A percentile compares a stretch with the other conserved stretches of the same genome.
These are phyloP conservation scores for Podospora comata DNA, from an alignment of 495 filamentous ascomycete genomes.

Conservation along the genomic window DNA sequence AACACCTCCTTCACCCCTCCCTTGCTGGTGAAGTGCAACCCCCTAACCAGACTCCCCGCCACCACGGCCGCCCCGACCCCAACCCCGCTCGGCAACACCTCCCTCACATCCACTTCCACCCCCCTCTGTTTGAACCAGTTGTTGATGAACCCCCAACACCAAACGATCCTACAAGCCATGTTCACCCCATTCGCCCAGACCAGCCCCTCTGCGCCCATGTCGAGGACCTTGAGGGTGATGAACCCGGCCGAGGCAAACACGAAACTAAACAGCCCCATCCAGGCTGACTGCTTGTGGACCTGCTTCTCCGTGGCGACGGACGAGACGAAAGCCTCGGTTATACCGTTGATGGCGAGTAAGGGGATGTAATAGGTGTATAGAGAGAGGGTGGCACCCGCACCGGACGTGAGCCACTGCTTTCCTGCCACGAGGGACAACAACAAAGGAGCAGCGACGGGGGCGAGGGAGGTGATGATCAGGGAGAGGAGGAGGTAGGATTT, in stretches of 20 bases:
- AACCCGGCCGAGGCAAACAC: conserved; percentile 71
- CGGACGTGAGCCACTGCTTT: conserved; percentile 62
- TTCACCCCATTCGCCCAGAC: conserved; percentile 84
- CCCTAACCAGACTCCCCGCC: conserved; percentile 22
- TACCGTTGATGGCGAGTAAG: conserved; percentile 84
- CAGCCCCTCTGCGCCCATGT: conserved; percentile 71
- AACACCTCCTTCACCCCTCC: conserved; percentile 31
- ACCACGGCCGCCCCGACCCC: conserved; percentile 27
- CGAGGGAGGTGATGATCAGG: conserved; percentile 60
- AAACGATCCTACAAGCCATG: conserved; percentile 76
- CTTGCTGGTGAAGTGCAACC: neutral
- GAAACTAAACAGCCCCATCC: conserved; percentile 76
- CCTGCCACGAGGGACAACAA: conserved; percentile 73
- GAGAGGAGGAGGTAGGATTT: conserved; percentile 66
- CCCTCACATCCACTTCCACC: conserved; percentile 26
- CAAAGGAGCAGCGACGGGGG: conserved; percentile 67
- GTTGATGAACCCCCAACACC: conserved; percentile 70
- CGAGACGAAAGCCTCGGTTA: conserved; percentile 88
- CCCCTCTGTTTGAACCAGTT: conserved; percentile 55
- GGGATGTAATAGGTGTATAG: conserved; percentile 91
- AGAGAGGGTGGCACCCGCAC: conserved; percentile 61
- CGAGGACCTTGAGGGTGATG: conserved; percentile 60
- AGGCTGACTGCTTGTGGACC: conserved; percentile 68
- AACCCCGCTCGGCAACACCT: conserved; percentile 29
- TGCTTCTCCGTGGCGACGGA: conserved; percentile 70